phyloP scores from a whole-genome alignment of 2,329 filamentous ascomycete species.

The Akanthomyces uredinophilus region DNA sequence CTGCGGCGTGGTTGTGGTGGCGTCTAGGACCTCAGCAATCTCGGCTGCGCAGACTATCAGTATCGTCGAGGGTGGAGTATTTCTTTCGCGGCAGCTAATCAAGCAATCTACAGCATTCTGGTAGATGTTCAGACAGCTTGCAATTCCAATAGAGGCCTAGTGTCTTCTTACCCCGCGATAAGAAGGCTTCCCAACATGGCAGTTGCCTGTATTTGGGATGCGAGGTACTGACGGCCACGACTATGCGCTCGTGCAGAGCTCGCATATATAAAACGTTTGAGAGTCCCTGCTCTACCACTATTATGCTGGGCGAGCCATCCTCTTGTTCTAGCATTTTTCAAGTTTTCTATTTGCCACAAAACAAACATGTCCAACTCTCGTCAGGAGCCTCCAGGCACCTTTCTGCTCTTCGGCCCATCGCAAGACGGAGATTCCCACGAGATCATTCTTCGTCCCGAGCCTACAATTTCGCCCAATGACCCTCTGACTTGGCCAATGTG shows the following conservation, averaged over 20 bases:
- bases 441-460: constrained; percentile 48
- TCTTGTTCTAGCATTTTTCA: too few species aligned
- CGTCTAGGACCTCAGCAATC: not conserved
- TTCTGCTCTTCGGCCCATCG: not conserved
- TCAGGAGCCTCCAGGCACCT: not conserved
- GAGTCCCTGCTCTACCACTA: too few species aligned
- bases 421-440: constrained; percentile 29
- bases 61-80: not conserved
- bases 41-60: too few species aligned
- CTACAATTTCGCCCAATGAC: constrained; percentile 48
- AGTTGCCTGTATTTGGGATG: not conserved
- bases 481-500: constrained; percentile 45
- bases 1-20: not conserved
- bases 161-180: not conserved
- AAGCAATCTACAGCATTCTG: not conserved
- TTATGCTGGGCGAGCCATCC: too few species aligned
- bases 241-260: too few species aligned
- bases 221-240: not conserved
- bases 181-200: not conserved
- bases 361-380: not conserved
- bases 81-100: too few species aligned
- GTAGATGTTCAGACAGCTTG: not conserved
- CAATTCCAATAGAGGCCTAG: not conserved
- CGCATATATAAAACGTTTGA: not conserved
- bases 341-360: not conserved